Base-by-base conservation (phyloP, 2,329 filamentous ascomycete genomes). In the Neonectria ditissima region DNA sequence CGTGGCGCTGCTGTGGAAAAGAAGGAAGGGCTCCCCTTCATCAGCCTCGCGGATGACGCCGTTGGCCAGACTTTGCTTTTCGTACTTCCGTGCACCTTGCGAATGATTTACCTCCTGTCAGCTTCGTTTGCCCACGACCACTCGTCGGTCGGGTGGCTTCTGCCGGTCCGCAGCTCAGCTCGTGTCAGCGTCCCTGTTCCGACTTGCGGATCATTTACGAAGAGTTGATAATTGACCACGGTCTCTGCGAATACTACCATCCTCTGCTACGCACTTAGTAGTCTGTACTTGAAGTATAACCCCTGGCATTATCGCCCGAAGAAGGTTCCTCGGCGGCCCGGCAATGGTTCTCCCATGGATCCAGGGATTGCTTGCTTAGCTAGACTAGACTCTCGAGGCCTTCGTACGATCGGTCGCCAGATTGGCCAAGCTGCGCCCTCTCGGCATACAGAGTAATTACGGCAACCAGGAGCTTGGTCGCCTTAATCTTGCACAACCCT, bases 1-100 rank as follows among this genome's bases (percentile, higher is more conserved):
- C 43, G 60, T 63, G 60, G 60, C 55, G 55, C 26, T 50, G 50
- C 50, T 54, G 26, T 28, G 30, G n/a, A 47, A 50, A 44, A 45
- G 30, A 41, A 22, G 37, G 44, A 30, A 26, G n/a, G n/a, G n/a
- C 18, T 39, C 45, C 20, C 44, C 41, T n/a, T 56, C 41, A n/a
- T 24, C 50, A 16, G 32, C 16, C 22, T 47, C 48, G 37, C 28
- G 10, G 28, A 20, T 43, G 39, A 14, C 37, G 28, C 32, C 43
- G 32, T 44, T 55, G 44, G 24, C 11, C 24, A 16, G 44, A 18
- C 24, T 13, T 7, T 28, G 16, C 24, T 48, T 48, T 8, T 48
- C 6, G 44, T 30, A 26, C 26, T 26, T 26, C 45, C 45, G 30
- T 13, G 26, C 30, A 32, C 26, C 45, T 16, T 24, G 24, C 4